These are phyloP conservation scores for Butyriboletus loyo DNA, from an alignment of 768 basidiomycete species.

Conservation along the genomic window DNA sequence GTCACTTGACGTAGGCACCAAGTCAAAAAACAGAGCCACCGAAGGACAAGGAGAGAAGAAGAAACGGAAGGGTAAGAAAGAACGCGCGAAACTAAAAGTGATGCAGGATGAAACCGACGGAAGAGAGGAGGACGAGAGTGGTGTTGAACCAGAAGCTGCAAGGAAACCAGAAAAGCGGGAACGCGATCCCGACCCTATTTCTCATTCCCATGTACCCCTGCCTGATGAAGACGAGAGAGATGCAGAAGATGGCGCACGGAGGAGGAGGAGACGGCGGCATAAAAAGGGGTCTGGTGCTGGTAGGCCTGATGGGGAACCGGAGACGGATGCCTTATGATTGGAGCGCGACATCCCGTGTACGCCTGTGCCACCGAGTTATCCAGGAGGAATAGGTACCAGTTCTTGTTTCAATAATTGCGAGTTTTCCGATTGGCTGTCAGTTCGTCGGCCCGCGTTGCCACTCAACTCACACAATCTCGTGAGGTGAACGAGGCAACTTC, in stretches of 20 bases:
- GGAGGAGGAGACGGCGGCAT: constrained; percentile 42
- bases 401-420: too few species aligned
- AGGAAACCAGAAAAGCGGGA: constrained; percentile 15
- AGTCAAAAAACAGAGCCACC: constrained; percentile 1
- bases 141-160: neutral
- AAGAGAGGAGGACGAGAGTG: neutral
- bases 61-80: constrained; percentile 71
- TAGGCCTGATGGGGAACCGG: neutral
- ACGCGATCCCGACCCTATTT: constrained; percentile 10
- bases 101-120: constrained; percentile 16
- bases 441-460: too few species aligned
- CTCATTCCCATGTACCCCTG: constrained; percentile 5
- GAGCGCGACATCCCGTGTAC: neutral
- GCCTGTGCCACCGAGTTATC: neutral
- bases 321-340: neutral
- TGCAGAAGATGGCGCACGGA: constrained; percentile 9
- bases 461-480: too few species aligned
- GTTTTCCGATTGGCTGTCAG: too few species aligned
- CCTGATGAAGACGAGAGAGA: constrained; percentile 10
- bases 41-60: constrained; percentile 36
- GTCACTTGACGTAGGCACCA: constrained; percentile 8
- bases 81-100: constrained; percentile 53
- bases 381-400: neutral
- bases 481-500: too few species aligned
- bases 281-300: constrained; percentile 30